These are phyloP conservation scores for Psilocybe cubensis DNA, from an alignment of 768 basidiomycete genomes.

Conservation along the genomic window DNA sequence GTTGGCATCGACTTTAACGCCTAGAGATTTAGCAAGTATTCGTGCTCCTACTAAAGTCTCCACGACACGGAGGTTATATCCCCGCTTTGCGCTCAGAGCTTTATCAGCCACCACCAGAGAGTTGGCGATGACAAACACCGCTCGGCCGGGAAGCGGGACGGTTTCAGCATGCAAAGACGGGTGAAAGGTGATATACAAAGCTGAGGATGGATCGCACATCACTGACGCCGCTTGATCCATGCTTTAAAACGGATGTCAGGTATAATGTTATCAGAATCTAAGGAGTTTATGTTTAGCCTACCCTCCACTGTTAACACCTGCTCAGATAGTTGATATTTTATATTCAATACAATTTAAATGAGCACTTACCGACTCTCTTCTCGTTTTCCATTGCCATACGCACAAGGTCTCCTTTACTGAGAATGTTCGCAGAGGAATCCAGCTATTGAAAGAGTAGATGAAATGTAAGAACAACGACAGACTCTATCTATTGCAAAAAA, in stretches of 20 bases:
- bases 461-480: not conserved
- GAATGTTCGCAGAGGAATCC: conserved; percentile 14
- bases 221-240: conserved; percentile 94
- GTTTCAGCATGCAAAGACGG: conserved; percentile 70
- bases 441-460: conserved; percentile 16
- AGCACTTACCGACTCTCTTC: conserved; percentile 67
- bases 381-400: conserved; percentile 85
- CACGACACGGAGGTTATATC: conserved; percentile 92
- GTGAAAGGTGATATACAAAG: conserved; percentile 83
- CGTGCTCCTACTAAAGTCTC: conserved; percentile 84
- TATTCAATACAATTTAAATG: not conserved
- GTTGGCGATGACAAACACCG: conserved; percentile 80
- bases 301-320: conserved; percentile 80
- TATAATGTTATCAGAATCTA: not conserved
- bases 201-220: conserved; percentile 69
- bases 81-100: conserved; percentile 69
- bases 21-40: conserved; percentile 66
- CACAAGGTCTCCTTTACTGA: conserved; percentile 76
- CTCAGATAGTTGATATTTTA: not conserved
- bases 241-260: conserved; percentile 35
- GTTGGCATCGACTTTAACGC: conserved; percentile 40
- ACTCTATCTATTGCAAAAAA: not conserved
- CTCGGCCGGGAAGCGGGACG: conserved; percentile 58
- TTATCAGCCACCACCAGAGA: conserved; percentile 85
- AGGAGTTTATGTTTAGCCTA: conserved; percentile 32